A percentile compares a stretch with the other conserved stretches of the same genome.
Conservation (phyloP, 1,284 basidiomycete species). For the Puccinia hordei region DNA sequence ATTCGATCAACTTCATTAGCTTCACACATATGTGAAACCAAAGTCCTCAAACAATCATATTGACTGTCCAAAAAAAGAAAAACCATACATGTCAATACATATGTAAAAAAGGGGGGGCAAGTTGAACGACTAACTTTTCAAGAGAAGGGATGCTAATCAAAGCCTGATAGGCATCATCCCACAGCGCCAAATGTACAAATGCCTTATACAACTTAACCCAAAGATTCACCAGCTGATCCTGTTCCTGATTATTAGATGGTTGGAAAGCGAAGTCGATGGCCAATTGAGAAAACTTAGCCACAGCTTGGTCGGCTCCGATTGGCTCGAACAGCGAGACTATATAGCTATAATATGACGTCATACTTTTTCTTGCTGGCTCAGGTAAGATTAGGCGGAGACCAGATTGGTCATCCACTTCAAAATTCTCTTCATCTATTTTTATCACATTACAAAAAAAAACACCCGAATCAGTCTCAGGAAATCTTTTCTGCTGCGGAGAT, state of each 20-base stretch:
- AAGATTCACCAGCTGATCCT: background rate
- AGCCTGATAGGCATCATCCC: slow-evolving; percentile 47
- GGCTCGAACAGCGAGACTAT: slow-evolving; percentile 32
- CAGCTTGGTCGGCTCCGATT: slow-evolving; percentile 31
- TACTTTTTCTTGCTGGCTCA: background rate
- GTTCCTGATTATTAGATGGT: background rate
- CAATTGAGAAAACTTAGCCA: slow-evolving; percentile 44
- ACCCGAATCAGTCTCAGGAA: background rate
- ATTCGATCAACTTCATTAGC: slow-evolving; percentile 76
- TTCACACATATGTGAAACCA: slow-evolving; percentile 90
- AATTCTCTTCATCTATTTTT: slow-evolving; percentile 45
- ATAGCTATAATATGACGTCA: slow-evolving; percentile 29
- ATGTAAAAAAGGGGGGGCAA: background rate
- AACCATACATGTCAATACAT: background rate
- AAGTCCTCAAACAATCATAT: slow-evolving; percentile 73
- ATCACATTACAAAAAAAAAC: slow-evolving; percentile 2
- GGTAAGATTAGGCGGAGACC: slow-evolving; percentile 30
- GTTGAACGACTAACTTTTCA: slow-evolving; percentile 30
- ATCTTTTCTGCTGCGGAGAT: slow-evolving; percentile 56
- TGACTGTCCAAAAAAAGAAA: slow-evolving; percentile 64
- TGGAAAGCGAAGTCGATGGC: slow-evolving; percentile 8
- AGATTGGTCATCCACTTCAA: slow-evolving; percentile 46
- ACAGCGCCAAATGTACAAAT: slow-evolving; percentile 25
- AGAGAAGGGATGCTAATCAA: slow-evolving; percentile 26
- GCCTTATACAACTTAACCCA: slow-evolving; percentile 41